phyloP scores from a whole-genome alignment of 805 yeast species.

The Lipomyces sp. region DNA sequence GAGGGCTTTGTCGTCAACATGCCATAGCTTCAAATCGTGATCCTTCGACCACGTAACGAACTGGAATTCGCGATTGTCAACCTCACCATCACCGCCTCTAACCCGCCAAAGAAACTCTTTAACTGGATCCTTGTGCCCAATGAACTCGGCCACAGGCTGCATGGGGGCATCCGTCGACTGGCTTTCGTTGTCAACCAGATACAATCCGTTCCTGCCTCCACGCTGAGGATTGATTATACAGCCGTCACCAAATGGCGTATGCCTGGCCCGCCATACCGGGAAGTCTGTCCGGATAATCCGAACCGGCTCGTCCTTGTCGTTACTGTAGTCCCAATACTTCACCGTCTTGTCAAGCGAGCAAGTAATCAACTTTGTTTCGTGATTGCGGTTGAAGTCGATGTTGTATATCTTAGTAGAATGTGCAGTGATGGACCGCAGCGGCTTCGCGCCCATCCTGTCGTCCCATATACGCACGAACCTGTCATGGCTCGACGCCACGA shows the following conservation, averaged over 20 bases:
- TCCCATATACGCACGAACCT: conserved; percentile 85
- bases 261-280: conserved; percentile 86
- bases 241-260: conserved; percentile 83
- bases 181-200: conserved; percentile 42
- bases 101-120: conserved; percentile 87
- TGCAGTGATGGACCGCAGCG: conserved; percentile 64
- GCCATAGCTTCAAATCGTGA: conserved; percentile 81
- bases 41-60: conserved; percentile 93
- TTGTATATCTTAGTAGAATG: conserved; percentile 89
- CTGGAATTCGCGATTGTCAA: conserved; percentile 80
- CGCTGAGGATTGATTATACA: conserved; percentile 87
- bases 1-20: conserved; percentile 50
- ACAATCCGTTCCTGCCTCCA: conserved; percentile 71
- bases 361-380: conserved; percentile 61
- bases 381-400: conserved; percentile 68
- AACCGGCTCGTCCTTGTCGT: conserved; percentile 44
- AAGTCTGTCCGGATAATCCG: conserved; percentile 66
- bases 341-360: conserved; percentile 85
- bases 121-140: conserved; percentile 81
- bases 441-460: conserved; percentile 72
- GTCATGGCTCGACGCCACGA: conserved; percentile 85
- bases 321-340: conserved; percentile 71
- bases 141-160: conserved; percentile 57
- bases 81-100: conserved; percentile 45
- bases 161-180: conserved; percentile 29